These are phyloP conservation scores for Ceratopteris richardii DNA, from an alignment of 75 land plant species.

Conservation along the genomic window DNA sequence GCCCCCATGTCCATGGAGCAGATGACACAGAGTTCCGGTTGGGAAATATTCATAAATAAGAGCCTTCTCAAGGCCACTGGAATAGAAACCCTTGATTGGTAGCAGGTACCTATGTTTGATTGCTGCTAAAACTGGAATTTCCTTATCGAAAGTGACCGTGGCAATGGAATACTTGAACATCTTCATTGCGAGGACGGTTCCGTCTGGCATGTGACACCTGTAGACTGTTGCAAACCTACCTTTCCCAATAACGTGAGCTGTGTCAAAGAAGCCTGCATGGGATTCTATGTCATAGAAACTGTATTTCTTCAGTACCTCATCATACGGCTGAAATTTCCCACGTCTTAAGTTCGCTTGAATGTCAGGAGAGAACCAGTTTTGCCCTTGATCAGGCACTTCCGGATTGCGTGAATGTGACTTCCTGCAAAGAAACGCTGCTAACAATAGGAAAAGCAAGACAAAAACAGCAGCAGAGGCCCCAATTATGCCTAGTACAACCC, in stretches of 20 bases:
- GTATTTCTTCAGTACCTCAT: not conserved
- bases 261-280: constrained; percentile 3
- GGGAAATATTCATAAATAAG: not conserved
- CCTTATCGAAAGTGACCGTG: not conserved
- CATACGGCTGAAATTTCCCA: not conserved
- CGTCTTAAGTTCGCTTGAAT: not conserved
- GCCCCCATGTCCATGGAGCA: not conserved
- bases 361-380: not conserved
- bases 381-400: not conserved
- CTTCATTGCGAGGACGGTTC: not conserved
- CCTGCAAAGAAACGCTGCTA: too few relatives aligned
- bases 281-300: not conserved
- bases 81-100: not conserved
- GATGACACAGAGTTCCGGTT: not conserved
- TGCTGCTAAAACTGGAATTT: not conserved
- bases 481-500: too few relatives aligned
- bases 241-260: not conserved
- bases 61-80: not conserved
- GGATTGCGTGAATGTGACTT: too few relatives aligned
- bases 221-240: constrained; percentile 3
- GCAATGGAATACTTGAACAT: not conserved
- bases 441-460: too few relatives aligned
- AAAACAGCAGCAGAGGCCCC: too few relatives aligned
- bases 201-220: not conserved
- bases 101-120: not conserved